phyloP scores from a whole-genome alignment of 805 yeast species.

The Cyberlindnera maritima region DNA sequence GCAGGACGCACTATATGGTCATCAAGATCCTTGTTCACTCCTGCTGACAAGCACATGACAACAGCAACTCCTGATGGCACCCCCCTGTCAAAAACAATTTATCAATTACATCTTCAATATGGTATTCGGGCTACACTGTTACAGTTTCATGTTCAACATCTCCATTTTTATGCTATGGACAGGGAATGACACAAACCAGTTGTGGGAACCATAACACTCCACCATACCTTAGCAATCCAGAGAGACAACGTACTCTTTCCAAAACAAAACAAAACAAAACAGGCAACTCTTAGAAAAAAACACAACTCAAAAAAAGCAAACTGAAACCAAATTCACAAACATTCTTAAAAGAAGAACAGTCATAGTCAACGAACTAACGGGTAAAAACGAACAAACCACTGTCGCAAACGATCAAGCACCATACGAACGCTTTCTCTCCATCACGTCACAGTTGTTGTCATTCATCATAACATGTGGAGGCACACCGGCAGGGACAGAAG shows the following conservation, averaged over 20 bases:
- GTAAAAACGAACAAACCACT: background rate
- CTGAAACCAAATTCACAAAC: background rate
- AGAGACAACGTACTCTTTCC: background rate
- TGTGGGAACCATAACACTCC: conserved; percentile 1
- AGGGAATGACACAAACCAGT: conserved; percentile 1
- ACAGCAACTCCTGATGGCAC: too few species aligned
- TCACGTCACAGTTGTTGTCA: background rate
- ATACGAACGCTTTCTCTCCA: conserved; percentile 10
- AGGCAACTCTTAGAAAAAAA: background rate
- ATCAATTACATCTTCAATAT: too few species aligned
- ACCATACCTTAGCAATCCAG: background rate
- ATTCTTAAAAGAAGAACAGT: background rate
- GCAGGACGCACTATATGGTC: too few species aligned
- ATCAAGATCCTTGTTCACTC: too few species aligned
- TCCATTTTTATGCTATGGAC: background rate
- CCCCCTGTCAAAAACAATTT: too few species aligned
- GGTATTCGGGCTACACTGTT: too few species aligned
- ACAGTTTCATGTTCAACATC: background rate
- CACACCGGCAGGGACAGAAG: background rate
- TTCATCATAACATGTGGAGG: conserved; percentile 3
- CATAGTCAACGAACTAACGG: background rate
- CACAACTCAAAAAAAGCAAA: background rate
- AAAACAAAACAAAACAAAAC: background rate
- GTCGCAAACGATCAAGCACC: conserved; percentile 2
- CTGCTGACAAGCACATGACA: too few species aligned